Conservation (phyloP, 1,284 basidiomycete genomes). For the Porodaedalea pini region DNA sequence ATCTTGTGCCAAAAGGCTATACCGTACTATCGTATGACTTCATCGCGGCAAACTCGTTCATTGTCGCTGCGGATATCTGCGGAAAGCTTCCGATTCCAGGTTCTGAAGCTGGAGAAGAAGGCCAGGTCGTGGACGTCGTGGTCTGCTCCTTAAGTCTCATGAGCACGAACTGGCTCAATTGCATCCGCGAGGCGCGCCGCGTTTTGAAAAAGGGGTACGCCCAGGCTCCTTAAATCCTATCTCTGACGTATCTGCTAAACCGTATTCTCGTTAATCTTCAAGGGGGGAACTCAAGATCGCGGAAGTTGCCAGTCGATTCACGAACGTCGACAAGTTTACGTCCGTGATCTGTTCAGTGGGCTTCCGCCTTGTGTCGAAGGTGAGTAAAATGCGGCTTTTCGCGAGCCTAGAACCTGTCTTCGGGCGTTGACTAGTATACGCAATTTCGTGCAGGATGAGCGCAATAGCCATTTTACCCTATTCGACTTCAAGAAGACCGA, state of each 20-base stretch:
- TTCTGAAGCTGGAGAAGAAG: conserved; percentile 51
- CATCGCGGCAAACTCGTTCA: conserved; percentile 68
- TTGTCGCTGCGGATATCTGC: conserved; percentile 80
- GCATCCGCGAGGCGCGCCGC: conserved; percentile 86
- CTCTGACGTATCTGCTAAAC: not conserved
- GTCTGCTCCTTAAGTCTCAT: conserved; percentile 95
- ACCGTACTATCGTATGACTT: conserved; percentile 80
- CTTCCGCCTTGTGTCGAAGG: conserved; percentile 76
- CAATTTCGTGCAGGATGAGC: conserved; percentile 61
- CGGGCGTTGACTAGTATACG: conserved; percentile 11
- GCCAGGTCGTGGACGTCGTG: conserved; percentile 84
- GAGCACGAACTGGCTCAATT: conserved; percentile 94
- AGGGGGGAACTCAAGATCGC: conserved; percentile 91
- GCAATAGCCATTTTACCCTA: conserved; percentile 85
- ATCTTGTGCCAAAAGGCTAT: conserved; percentile 65
- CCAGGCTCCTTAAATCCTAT: conserved; percentile 14
- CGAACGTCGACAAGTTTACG: conserved; percentile 72
- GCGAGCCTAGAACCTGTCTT: conserved; percentile 8
- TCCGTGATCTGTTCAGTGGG: conserved; percentile 72
- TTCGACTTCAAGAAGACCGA: conserved; percentile 79
- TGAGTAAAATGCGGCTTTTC: conserved; percentile 32
- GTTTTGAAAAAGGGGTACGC: conserved; percentile 78
- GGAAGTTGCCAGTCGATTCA: conserved; percentile 91
- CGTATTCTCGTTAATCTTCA: conserved; percentile 18
- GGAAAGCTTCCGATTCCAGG: conserved; percentile 75